A percentile compares a stretch with the other conserved stretches of the same genome.
Conservation (phyloP, 495 filamentous ascomycete species). For the Penicillium canariense region DNA sequence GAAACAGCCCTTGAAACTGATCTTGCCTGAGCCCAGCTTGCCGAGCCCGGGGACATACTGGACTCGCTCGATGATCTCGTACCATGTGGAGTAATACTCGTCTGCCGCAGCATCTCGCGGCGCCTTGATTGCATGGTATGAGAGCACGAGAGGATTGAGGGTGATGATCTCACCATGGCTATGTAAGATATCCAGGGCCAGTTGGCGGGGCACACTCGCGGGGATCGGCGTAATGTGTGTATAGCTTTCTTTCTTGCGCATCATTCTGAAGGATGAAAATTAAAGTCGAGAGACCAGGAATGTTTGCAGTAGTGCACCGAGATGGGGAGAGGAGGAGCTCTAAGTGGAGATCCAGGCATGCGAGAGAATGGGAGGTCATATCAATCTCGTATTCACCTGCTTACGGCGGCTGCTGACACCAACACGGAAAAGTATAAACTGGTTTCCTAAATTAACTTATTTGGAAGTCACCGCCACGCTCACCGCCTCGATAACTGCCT, state of each 20-base stretch:
- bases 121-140: slow-evolving; percentile 60
- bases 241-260: slow-evolving; percentile 31
- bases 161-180: slow-evolving; percentile 76
- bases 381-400: not conserved
- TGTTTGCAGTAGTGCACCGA: not conserved
- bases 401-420: not conserved
- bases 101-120: slow-evolving; percentile 62
- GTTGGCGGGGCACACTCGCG: slow-evolving; percentile 58
- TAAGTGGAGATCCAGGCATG: not conserved
- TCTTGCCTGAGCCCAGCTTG: slow-evolving; percentile 53
- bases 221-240: slow-evolving; percentile 73
- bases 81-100: slow-evolving; percentile 69
- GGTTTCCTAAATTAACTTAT: not conserved
- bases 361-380: not conserved
- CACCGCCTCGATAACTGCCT: not conserved
- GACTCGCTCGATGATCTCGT: slow-evolving; percentile 61
- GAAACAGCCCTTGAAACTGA: slow-evolving; percentile 74
- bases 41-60: slow-evolving; percentile 65
- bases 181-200: slow-evolving; percentile 67
- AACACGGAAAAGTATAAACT: not conserved
- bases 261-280: slow-evolving; percentile 14
- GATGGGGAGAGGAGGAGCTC: not conserved
- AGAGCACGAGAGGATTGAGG: slow-evolving; percentile 74
- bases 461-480: not conserved
- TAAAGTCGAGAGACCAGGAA: not conserved